Conservation (phyloP, 2,329 filamentous ascomycete species). For the Xylaria arbuscula region DNA sequence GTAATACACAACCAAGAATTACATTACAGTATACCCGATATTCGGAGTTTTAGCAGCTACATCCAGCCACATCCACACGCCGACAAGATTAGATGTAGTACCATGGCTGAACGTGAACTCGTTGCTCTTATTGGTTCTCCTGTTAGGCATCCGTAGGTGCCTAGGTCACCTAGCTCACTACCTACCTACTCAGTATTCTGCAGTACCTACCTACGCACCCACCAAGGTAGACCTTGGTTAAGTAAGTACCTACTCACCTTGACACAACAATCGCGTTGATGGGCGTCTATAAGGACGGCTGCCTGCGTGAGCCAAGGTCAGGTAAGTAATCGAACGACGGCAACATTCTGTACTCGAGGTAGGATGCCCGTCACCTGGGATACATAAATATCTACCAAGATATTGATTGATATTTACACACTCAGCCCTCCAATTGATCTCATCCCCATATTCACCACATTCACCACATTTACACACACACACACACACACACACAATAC, state of each 20-base stretch:
- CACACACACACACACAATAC: too few species aligned
- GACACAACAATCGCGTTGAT: background rate
- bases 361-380: background rate
- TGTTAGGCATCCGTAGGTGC: constrained; percentile 1
- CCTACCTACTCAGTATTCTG: too few species aligned
- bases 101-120: background rate
- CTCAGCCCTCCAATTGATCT: too few species aligned
- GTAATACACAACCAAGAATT: too few species aligned
- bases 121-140: background rate
- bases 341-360: background rate
- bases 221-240: background rate
- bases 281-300: background rate
- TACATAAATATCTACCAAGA: background rate
- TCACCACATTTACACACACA: too few species aligned
- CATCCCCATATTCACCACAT: too few species aligned
- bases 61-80: too few species aligned
- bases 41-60: too few species aligned
- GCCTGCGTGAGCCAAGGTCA: background rate
- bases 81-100: background rate
- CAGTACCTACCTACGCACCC: background rate
- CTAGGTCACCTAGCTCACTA: too few species aligned
- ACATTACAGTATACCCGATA: too few species aligned
- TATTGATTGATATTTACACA: too few species aligned
- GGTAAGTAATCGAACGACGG: background rate
- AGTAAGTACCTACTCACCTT: background rate